Conservation (phyloP, 2,329 filamentous ascomycete species). For the Colletotrichum spinosum region DNA sequence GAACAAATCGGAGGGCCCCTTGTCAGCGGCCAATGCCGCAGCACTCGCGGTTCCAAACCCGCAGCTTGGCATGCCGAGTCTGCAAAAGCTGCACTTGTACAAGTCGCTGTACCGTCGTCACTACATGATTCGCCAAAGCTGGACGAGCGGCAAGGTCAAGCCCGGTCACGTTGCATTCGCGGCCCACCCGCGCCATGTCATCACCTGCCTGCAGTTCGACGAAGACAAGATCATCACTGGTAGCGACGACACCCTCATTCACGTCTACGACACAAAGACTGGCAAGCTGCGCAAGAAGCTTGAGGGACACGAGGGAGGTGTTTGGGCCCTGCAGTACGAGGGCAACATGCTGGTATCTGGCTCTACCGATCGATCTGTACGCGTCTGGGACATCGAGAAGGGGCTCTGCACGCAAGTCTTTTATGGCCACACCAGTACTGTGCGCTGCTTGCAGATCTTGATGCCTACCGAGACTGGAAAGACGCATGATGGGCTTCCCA, state of each 20-base stretch:
- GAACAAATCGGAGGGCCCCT: conserved; percentile 81
- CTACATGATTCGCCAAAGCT: conserved; percentile 88
- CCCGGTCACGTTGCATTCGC: conserved; percentile 94
- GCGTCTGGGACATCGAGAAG: conserved; percentile 98
- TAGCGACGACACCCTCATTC: conserved; percentile 96
- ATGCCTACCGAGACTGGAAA: conserved; percentile 85
- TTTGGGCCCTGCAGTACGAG: conserved; percentile 97
- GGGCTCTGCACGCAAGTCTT: conserved; percentile 95
- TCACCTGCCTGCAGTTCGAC: conserved; percentile 97
- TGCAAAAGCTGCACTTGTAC: conserved; percentile 90
- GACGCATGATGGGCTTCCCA: conserved; percentile 75
- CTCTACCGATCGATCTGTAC: conserved; percentile 95
- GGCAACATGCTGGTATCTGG: conserved; percentile 96
- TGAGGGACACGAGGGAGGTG: conserved; percentile 94
- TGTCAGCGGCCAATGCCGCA: conserved; percentile 89
- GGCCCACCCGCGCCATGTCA: conserved; percentile 96
- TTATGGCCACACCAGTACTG: conserved; percentile 96
- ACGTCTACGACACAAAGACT: conserved; percentile 97
- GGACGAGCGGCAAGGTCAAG: conserved; percentile 88
- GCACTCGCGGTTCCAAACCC: conserved; percentile 84
- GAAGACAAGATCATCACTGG: conserved; percentile 98
- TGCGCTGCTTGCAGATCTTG: conserved; percentile 93
- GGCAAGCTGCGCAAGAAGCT: conserved; percentile 86
- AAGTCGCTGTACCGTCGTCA: conserved; percentile 97
- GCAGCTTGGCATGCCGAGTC: conserved; percentile 79